A percentile compares a stretch with the other conserved stretches of the same genome.
Evolutionary conservation across 176 grass and related monocot species (phyloP).

Genomic region (Cenchrus purpureus): DNA sequence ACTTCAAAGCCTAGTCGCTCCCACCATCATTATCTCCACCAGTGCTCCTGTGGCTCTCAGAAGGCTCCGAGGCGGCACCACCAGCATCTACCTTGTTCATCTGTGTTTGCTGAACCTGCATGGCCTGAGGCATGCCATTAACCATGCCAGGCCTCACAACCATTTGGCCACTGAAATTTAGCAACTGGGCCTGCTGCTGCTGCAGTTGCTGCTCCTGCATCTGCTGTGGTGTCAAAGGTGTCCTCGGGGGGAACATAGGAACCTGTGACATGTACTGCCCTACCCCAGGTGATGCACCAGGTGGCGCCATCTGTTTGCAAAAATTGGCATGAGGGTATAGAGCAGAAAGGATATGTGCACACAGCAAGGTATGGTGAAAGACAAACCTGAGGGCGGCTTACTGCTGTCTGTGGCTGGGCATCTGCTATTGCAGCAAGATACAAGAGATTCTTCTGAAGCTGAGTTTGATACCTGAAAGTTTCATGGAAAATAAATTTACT

Average conservation of each 20-base stretch:
- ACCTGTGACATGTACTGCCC: conserved; percentile 71
- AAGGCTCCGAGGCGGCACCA: conserved; percentile 32
- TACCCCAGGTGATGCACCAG: conserved; percentile 47
- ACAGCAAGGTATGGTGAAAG: not conserved
- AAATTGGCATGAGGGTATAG: conserved; percentile 25
- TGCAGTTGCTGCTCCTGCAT: conserved; percentile 80
- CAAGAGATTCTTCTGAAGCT: conserved; percentile 96
- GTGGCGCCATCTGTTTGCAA: conserved; percentile 64
- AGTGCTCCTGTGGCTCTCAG: conserved; percentile 71
- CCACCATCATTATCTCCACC: conserved; percentile 54
- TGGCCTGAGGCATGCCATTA: conserved; percentile 61
- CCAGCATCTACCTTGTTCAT: too few species aligned
- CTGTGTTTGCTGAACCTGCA: conserved; percentile 56
- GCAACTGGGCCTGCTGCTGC: conserved; percentile 67
- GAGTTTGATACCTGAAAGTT: conserved; percentile 89
- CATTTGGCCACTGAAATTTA: conserved; percentile 65
- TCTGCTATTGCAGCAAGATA: conserved; percentile 95
- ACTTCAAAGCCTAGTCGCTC: conserved; percentile 42
- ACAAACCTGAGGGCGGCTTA: conserved; percentile 80
- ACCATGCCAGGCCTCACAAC: conserved; percentile 51
- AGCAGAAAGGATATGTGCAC: not conserved
- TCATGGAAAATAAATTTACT: conserved; percentile 3
- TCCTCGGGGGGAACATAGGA: conserved; percentile 71
- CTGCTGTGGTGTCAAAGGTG: conserved; percentile 75
- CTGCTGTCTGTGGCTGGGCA: conserved; percentile 72